Percentiles rank a stretch among this genome's conserved stretches.
These are phyloP conservation scores for Cryptococcus wingfieldii DNA, from an alignment of 1,284 basidiomycete species.

Conservation along the genomic window DNA sequence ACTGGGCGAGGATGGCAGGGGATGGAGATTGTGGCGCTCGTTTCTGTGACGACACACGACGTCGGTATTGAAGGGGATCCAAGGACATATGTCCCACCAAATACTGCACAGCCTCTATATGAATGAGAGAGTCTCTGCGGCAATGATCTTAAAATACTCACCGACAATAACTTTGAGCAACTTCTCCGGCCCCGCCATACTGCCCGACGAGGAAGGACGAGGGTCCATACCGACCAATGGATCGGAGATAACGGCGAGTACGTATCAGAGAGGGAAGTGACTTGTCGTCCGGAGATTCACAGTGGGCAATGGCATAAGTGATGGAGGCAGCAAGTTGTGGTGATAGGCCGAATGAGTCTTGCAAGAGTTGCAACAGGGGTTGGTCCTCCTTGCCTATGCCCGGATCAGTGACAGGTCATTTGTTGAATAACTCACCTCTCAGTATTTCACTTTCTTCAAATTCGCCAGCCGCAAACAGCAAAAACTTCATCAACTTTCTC, in stretches of 20 bases:
- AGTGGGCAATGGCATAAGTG: slow-evolving; percentile 68
- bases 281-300: slow-evolving; percentile 55
- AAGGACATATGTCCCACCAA: slow-evolving; percentile 78
- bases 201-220: slow-evolving; percentile 90
- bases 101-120: slow-evolving; percentile 71
- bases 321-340: slow-evolving; percentile 59
- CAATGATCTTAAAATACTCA: slow-evolving; percentile 18
- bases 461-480: slow-evolving; percentile 72
- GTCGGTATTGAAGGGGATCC: slow-evolving; percentile 44
- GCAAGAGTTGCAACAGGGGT: slow-evolving; percentile 62
- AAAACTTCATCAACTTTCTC: slow-evolving; percentile 84
- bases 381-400: slow-evolving; percentile 54
- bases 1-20: slow-evolving; percentile 58
- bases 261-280: slow-evolving; percentile 63
- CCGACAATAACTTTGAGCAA: slow-evolving; percentile 86
- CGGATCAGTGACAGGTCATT: slow-evolving; percentile 6
- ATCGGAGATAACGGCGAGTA: slow-evolving; percentile 67
- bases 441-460: slow-evolving; percentile 57
- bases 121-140: not conserved
- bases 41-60: slow-evolving; percentile 18
- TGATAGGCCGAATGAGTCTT: slow-evolving; percentile 60
- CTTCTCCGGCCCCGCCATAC: slow-evolving; percentile 87
- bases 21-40: slow-evolving; percentile 50
- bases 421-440: slow-evolving; percentile 9
- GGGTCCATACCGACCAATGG: slow-evolving; percentile 80